Evolutionary conservation across 345 rosid species (phyloP).

Genomic region (Salix dunnii): DNA sequence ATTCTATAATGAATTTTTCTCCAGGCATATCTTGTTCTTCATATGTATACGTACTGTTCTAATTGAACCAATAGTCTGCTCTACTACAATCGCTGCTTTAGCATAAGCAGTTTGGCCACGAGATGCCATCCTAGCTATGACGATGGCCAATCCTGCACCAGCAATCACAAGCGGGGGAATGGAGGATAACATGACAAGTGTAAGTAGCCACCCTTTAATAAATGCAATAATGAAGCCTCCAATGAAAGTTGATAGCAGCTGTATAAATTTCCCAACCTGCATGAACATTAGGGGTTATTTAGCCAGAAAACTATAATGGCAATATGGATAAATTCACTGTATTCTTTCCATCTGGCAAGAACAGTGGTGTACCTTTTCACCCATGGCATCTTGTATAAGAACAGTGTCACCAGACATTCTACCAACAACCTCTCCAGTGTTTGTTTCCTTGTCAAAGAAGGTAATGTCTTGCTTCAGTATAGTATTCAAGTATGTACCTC

Average conservation of each 20-base stretch:
- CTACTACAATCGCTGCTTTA: conserved; percentile 73
- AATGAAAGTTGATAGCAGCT: conserved; percentile 63
- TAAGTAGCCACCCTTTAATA: conserved; percentile 78
- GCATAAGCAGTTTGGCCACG: conserved; percentile 78
- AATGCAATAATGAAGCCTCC: conserved; percentile 81
- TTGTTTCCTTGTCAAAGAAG: conserved; percentile 78
- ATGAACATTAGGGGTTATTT: neutral
- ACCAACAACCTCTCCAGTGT: conserved; percentile 85
- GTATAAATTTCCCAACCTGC: conserved; percentile 86
- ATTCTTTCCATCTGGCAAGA: neutral
- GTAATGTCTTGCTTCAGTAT: conserved; percentile 77
- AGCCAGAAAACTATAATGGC: neutral
- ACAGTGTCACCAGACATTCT: conserved; percentile 98
- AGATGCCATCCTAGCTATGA: conserved; percentile 57
- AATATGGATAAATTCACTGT: neutral
- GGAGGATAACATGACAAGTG: conserved; percentile 62
- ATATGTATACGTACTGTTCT: conserved; percentile 52
- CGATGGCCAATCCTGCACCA: conserved; percentile 51
- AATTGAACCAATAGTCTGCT: conserved; percentile 82
- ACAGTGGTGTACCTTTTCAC: conserved; percentile 65
- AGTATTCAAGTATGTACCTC: conserved; percentile 64
- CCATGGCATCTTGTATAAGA: conserved; percentile 93
- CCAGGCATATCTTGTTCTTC: neutral
- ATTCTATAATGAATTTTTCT: neutral
- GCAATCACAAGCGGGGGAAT: conserved; percentile 68